Conservation (phyloP, 192 early-diverging fungal species). For the Lobosporangium transversale region DNA sequence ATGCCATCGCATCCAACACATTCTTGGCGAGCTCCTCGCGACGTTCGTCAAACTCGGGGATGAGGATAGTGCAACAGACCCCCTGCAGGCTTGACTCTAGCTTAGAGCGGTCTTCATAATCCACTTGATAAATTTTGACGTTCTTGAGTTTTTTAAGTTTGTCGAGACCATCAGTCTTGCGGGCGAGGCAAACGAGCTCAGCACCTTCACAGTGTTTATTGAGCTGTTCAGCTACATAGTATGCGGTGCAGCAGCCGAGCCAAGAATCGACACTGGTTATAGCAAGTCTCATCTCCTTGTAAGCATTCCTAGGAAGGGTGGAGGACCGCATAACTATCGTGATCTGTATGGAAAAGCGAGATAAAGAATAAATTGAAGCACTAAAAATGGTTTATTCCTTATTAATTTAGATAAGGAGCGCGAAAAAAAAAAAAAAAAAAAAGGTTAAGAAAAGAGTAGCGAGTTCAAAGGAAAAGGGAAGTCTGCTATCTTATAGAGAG, state of each 20-base stretch:
- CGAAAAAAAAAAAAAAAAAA: neutral
- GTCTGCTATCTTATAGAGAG: too few species aligned
- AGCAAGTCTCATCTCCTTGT: conserved; percentile 6
- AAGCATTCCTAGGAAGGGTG: neutral
- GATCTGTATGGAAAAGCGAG: neutral
- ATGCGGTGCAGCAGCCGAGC: conserved; percentile 20
- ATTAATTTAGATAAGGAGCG: too few species aligned
- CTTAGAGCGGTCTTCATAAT: conserved; percentile 14
- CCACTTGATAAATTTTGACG: conserved; percentile 17
- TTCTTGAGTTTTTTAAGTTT: conserved; percentile 31
- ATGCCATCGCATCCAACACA: conserved; percentile 25
- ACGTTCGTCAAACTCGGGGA: conserved; percentile 25
- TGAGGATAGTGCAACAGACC: conserved; percentile 9
- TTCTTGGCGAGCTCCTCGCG: conserved; percentile 23
- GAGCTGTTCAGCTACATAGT: conserved; percentile 18
- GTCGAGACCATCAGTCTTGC: conserved; percentile 24
- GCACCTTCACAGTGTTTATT: conserved; percentile 21
- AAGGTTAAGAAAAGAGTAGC: neutral
- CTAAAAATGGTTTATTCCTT: too few species aligned
- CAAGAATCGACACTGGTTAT: conserved; percentile 25
- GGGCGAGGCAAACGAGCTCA: conserved; percentile 16
- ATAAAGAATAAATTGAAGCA: neutral
- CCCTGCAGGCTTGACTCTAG: conserved; percentile 14
- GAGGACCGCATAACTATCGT: neutral
- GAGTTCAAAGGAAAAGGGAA: neutral